These are phyloP conservation scores for Starmera quercuum DNA, from an alignment of 805 yeast genomes.

Conservation along the genomic window DNA sequence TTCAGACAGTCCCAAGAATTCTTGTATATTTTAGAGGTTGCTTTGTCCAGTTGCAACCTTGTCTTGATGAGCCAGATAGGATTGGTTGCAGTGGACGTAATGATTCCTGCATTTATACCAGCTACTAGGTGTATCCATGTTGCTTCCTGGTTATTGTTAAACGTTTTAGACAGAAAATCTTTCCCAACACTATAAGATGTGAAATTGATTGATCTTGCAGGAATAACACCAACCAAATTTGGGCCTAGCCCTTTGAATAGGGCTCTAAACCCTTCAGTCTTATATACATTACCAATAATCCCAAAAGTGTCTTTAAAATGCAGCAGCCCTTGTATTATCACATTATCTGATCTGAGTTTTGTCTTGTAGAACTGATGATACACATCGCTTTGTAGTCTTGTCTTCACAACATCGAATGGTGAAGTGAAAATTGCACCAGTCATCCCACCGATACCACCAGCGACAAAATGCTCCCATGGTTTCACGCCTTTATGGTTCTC, in stretches of 20 bases:
- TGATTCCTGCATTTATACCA: slow-evolving; percentile 88
- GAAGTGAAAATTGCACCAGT: slow-evolving; percentile 92
- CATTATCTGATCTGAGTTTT: slow-evolving; percentile 21
- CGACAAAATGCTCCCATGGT: slow-evolving; percentile 77
- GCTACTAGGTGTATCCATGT: slow-evolving; percentile 81
- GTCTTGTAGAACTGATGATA: slow-evolving; percentile 49
- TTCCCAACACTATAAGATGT: slow-evolving; percentile 95
- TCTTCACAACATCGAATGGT: slow-evolving; percentile 94
- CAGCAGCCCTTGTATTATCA: slow-evolving; percentile 39
- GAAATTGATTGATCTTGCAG: slow-evolving; percentile 94
- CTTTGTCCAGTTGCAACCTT: slow-evolving; percentile 82
- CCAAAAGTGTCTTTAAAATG: slow-evolving; percentile 81
- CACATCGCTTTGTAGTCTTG: slow-evolving; percentile 87
- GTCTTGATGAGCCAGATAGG: slow-evolving; percentile 98
- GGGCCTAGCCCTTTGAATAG: slow-evolving; percentile 95
- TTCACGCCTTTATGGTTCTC: slow-evolving; percentile 23
- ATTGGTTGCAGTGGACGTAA: slow-evolving; percentile 92
- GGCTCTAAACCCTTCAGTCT: slow-evolving; percentile 75
- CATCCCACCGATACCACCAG: slow-evolving; percentile 96
- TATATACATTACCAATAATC: slow-evolving; percentile 62
- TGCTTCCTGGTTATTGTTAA: slow-evolving; percentile 70
- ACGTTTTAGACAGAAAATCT: slow-evolving; percentile 54
- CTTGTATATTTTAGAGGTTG: slow-evolving; percentile 55
- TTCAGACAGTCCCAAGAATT: slow-evolving; percentile 81
- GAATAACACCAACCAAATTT: slow-evolving; percentile 93